A percentile compares a stretch with the other conserved stretches of the same genome.
Conservation (phyloP, 345 rosid genomes). For the Adansonia digitata region DNA sequence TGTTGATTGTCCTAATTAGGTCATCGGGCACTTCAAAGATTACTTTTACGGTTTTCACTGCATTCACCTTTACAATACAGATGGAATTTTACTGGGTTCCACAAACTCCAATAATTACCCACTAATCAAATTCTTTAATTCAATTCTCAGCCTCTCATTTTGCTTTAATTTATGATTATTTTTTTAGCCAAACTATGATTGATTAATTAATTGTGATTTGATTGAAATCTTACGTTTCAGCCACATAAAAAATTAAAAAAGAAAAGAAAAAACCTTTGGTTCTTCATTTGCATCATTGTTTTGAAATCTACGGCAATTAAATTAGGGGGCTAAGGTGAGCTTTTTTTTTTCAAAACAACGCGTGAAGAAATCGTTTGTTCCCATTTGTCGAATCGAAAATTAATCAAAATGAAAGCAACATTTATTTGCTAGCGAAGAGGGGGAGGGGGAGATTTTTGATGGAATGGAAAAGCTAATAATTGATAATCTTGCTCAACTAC, state of each 20-base stretch:
- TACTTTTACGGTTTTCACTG: neutral
- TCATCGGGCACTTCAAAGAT: neutral
- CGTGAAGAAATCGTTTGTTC: neutral
- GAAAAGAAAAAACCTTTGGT: too few relatives aligned
- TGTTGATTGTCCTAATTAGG: neutral
- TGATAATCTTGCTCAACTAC: neutral
- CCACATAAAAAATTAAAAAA: neutral
- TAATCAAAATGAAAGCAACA: neutral
- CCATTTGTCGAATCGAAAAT: neutral
- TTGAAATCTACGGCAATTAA: neutral
- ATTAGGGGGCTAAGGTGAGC: neutral
- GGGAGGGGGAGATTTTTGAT: neutral
- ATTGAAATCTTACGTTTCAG: neutral
- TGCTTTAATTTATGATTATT: neutral
- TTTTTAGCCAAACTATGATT: too few relatives aligned
- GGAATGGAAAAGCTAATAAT: neutral
- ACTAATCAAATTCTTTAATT: neutral
- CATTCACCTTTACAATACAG: neutral
- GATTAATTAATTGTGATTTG: neutral
- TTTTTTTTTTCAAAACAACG: neutral
- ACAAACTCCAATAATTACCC: neutral
- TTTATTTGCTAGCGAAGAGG: neutral
- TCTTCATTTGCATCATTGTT: neutral
- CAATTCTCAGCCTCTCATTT: neutral
- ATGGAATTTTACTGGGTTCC: constrained; percentile 10